Conservation (phyloP, 1,139 yeast genomes). For the Pneumocystis oryctolagi region DNA sequence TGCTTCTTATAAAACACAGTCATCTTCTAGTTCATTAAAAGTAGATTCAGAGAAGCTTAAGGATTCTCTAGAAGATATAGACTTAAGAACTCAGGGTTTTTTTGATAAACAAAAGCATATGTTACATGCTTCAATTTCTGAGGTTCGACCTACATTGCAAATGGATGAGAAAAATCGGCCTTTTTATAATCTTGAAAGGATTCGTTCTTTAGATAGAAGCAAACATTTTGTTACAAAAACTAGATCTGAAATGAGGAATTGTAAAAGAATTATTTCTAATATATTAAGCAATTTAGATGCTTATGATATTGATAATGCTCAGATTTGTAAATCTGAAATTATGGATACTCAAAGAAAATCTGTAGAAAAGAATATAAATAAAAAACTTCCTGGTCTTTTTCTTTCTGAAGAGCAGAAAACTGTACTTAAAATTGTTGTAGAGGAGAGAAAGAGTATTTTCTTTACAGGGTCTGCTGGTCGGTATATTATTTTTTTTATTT, state of each 20-base stretch:
- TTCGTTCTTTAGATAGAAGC: neutral
- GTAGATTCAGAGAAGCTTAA: neutral
- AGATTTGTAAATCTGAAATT: conserved; percentile 6
- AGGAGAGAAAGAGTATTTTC: conserved; percentile 48
- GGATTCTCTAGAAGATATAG: neutral
- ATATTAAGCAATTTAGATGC: neutral
- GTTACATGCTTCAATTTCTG: neutral
- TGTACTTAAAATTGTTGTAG: conserved; percentile 49
- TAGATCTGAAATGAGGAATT: neutral
- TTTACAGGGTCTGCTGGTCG: conserved; percentile 88
- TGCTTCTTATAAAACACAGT: neutral
- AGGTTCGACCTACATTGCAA: neutral
- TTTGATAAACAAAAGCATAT: neutral
- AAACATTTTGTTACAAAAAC: neutral
- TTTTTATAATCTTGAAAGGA: neutral
- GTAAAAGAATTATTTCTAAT: neutral
- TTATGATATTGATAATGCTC: conserved; percentile 5
- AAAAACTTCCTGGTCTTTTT: conserved; percentile 20
- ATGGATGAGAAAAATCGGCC: neutral
- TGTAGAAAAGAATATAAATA: neutral
- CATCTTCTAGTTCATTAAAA: neutral
- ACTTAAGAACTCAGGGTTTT: neutral
- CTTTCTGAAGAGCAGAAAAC: conserved; percentile 55
- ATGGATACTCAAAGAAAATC: neutral
- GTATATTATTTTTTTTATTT: neutral